These are phyloP conservation scores for Blepharisma undulans DNA, from an alignment of 169 alveolate species.

Conservation along the genomic window DNA sequence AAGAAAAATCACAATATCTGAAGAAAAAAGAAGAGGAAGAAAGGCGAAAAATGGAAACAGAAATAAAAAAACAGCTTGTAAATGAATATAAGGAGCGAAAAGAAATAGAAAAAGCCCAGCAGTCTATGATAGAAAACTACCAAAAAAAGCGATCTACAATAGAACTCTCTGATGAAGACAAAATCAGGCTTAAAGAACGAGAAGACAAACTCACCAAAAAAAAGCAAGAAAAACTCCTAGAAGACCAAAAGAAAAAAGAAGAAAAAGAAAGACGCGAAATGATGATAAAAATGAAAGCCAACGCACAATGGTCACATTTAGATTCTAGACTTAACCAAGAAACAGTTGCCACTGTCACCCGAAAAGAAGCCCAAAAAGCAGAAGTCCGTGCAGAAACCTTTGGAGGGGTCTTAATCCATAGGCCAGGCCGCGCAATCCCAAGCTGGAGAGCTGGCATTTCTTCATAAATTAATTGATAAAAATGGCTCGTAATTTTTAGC, in stretches of 20 bases:
- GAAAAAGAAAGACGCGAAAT: neutral
- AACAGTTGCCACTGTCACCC: neutral
- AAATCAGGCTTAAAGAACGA: slow-evolving; percentile 7
- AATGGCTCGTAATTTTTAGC: neutral
- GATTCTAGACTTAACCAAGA: slow-evolving; percentile 38
- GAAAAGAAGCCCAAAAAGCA: neutral
- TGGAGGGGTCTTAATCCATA: slow-evolving; percentile 30
- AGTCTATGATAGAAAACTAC: neutral
- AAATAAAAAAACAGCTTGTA: slow-evolving; percentile 23
- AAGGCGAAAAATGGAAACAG: neutral
- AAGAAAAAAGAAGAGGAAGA: neutral
- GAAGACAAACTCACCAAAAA: slow-evolving; percentile 22
- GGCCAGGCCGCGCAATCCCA: slow-evolving; percentile 30
- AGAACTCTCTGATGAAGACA: slow-evolving; percentile 38
- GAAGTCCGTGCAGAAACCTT: neutral
- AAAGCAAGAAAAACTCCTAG: neutral
- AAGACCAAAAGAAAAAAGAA: neutral
- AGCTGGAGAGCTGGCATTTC: slow-evolving; percentile 34
- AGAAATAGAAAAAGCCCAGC: slow-evolving; percentile 26
- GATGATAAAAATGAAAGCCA: neutral
- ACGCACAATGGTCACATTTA: slow-evolving; percentile 18
- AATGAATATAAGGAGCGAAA: slow-evolving; percentile 12
- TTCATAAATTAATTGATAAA: neutral
- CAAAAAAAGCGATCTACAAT: neutral
- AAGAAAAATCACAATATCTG: neutral